Conservation (phyloP, 2,329 filamentous ascomycete genomes). For the Verticillium tricorpus region DNA sequence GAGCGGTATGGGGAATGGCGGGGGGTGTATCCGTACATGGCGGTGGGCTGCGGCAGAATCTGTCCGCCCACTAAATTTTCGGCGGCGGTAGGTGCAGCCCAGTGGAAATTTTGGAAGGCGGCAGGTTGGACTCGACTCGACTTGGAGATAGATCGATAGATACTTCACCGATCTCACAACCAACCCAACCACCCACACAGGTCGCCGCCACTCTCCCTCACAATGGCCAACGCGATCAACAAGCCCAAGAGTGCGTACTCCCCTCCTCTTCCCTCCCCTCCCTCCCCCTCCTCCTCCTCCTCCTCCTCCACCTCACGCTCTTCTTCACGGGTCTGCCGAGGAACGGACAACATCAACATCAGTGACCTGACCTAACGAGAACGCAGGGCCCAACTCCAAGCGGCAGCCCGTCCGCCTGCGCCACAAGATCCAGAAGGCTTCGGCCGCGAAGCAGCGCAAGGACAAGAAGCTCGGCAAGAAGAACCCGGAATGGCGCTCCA, state of each 20-base stretch:
- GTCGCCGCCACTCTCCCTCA: conserved; percentile 5
- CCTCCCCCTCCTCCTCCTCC: too few relatives aligned
- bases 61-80: conserved; percentile 15
- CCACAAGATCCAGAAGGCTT: conserved; percentile 94
- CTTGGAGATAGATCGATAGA: neutral
- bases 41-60: conserved; percentile 11
- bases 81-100: neutral
- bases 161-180: neutral
- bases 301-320: too few relatives aligned
- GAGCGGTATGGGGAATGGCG: neutral
- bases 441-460: conserved; percentile 87
- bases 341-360: neutral
- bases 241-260: conserved; percentile 46
- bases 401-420: conserved; percentile 82
- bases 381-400: conserved; percentile 87
- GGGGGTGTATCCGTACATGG: conserved; percentile 4
- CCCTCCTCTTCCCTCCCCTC: neutral
- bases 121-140: too few relatives aligned
- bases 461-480: conserved; percentile 84
- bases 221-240: conserved; percentile 50
- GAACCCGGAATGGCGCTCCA: conserved; percentile 94
- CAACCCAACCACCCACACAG: neutral
- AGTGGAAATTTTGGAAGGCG: neutral
- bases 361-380: neutral
- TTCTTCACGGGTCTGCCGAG: neutral